Evolutionary conservation across 1,139 yeast genomes (phyloP).

Genomic region (Taphrina sp.): DNA sequence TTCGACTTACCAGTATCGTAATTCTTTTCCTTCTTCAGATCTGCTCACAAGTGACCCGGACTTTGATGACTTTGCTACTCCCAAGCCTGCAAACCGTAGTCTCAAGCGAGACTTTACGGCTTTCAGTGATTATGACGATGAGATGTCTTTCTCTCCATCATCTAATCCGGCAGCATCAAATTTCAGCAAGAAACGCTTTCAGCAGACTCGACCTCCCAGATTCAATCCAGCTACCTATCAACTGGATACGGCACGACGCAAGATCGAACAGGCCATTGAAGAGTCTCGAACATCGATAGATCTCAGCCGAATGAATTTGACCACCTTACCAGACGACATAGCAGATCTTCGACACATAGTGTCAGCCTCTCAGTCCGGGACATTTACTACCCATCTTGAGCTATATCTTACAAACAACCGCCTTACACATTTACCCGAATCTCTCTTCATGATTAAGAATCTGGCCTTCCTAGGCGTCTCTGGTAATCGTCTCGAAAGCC

Average conservation of each 20-base stretch:
- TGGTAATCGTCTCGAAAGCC: slow-evolving; percentile 19
- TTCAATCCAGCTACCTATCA: slow-evolving; percentile 19
- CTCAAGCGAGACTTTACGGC: slow-evolving; percentile 28
- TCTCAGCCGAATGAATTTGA: slow-evolving; percentile 19
- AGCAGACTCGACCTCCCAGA: slow-evolving; percentile 9
- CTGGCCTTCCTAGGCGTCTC: slow-evolving; percentile 25
- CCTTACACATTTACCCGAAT: slow-evolving; percentile 12
- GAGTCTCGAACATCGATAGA: slow-evolving; percentile 18
- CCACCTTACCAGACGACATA: slow-evolving; percentile 21
- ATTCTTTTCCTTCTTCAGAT: slow-evolving; percentile 14
- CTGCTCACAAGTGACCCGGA: slow-evolving; percentile 23
- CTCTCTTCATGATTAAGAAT: slow-evolving; percentile 4
- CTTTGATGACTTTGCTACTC: slow-evolving; percentile 11
- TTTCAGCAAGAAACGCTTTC: slow-evolving; percentile 13
- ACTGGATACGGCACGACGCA: slow-evolving; percentile 9
- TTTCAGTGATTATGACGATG: slow-evolving; percentile 19
- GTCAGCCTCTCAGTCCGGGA: slow-evolving; percentile 15
- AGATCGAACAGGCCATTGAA: slow-evolving; percentile 23
- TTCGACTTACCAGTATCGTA: slow-evolving; percentile 9
- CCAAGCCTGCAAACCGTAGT: slow-evolving; percentile 10
- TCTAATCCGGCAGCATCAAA: slow-evolving; percentile 16
- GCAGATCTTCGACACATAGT: slow-evolving; percentile 22
- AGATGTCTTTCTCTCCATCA: slow-evolving; percentile 10
- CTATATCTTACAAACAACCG: slow-evolving; percentile 15
- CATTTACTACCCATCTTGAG: slow-evolving; percentile 17